phyloP scores from a whole-genome alignment of 2,329 filamentous ascomycete species.

The Fusarium nodosum region DNA sequence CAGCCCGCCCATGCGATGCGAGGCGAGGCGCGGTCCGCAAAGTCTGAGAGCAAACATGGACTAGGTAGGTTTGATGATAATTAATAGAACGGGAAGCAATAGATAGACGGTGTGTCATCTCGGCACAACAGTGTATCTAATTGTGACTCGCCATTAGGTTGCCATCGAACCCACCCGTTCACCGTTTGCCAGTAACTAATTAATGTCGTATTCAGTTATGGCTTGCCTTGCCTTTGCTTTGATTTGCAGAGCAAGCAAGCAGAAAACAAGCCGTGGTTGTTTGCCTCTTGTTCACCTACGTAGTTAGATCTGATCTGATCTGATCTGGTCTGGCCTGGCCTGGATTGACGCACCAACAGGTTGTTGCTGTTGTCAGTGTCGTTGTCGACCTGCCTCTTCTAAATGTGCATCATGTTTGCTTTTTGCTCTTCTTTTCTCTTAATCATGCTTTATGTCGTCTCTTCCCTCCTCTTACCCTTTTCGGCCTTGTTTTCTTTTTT shows the following conservation, averaged over 20 bases:
- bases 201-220: conserved; percentile 11
- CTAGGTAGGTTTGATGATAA: conserved; percentile 1
- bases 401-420: conserved; percentile 2
- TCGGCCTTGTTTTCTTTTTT: conserved; percentile 16
- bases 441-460: conserved; percentile 14
- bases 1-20: conserved; percentile 25
- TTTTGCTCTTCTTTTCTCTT: conserved; percentile 15
- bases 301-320: not conserved
- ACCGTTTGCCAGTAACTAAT: conserved; percentile 14
- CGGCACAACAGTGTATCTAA: conserved; percentile 34
- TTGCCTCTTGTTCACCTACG: not conserved
- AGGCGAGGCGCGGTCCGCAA: conserved; percentile 35
- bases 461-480: conserved; percentile 26
- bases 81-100: not conserved
- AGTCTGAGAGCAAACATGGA: conserved; percentile 30
- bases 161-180: conserved; percentile 9
- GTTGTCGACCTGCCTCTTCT: conserved; percentile 9
- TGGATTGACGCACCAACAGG: not conserved
- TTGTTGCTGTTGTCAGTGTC: not conserved
- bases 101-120: conserved; percentile 27
- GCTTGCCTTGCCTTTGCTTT: conserved; percentile 1
- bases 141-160: conserved; percentile 17
- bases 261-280: conserved; percentile 14
- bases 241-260: conserved; percentile 7
- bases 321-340: not conserved